Conservation (phyloP, 2,329 filamentous ascomycete species). For the Penicillium brasilianum region DNA sequence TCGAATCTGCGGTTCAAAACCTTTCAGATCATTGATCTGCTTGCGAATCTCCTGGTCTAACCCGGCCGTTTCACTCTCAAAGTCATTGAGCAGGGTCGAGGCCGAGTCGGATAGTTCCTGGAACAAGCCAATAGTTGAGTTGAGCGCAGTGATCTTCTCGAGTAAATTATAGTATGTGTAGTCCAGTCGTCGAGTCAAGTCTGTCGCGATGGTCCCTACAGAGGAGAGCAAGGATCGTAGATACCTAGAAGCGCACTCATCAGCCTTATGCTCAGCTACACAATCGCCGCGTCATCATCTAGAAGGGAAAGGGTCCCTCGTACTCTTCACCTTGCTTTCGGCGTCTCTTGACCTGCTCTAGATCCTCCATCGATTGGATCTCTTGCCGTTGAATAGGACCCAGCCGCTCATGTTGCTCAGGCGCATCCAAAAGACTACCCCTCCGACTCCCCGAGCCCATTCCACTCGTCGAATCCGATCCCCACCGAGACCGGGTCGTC, state of each 20-base stretch:
- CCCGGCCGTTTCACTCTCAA: slow-evolving; percentile 42
- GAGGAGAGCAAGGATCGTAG: slow-evolving; percentile 42
- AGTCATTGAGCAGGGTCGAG: slow-evolving; percentile 42
- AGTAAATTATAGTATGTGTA: slow-evolving; percentile 56
- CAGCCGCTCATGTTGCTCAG: slow-evolving; percentile 34
- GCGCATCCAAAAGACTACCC: slow-evolving; percentile 36
- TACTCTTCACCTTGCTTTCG: slow-evolving; percentile 82
- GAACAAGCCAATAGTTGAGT: slow-evolving; percentile 48
- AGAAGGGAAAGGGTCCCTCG: slow-evolving; percentile 33
- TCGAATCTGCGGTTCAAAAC: slow-evolving; percentile 45
- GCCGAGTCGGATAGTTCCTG: slow-evolving; percentile 47
- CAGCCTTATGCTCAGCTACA: slow-evolving; percentile 9
- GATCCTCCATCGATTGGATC: slow-evolving; percentile 41
- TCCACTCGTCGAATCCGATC: slow-evolving; percentile 39
- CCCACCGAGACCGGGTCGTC: slow-evolving; percentile 40
- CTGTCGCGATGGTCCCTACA: slow-evolving; percentile 47
- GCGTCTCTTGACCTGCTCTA: slow-evolving; percentile 54
- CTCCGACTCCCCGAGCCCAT: slow-evolving; percentile 34
- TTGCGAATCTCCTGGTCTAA: slow-evolving; percentile 45
- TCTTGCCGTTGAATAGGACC: slow-evolving; percentile 37
- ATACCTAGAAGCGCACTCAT: slow-evolving; percentile 26
- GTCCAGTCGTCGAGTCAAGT: slow-evolving; percentile 53
- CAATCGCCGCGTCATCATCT: neutral
- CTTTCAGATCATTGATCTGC: slow-evolving; percentile 45
- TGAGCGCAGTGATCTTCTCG: slow-evolving; percentile 49